Evolutionary conservation across 352 stramenopile genomes (phyloP), one percentile per base, ranked within the genome.

Genomic region (Globisporangium cystogenes): DNA sequence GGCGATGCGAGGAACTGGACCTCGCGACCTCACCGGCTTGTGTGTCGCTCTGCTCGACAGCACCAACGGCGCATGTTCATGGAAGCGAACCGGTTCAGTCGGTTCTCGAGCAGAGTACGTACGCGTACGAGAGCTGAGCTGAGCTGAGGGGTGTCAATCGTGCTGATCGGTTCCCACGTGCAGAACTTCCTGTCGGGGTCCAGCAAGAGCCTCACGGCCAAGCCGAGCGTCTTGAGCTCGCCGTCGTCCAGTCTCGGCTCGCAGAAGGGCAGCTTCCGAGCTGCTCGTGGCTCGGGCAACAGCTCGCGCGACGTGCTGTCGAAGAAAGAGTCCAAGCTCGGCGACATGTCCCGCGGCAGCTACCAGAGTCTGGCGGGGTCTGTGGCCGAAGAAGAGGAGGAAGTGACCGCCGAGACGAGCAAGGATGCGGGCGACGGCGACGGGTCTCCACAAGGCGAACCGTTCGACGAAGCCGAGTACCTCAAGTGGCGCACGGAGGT

Each of bases 61-160:
- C 70, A 85, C 24, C 74, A 85, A 60, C 74, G 74, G 6, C 66
- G 71, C n/a, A 74, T 85, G 43, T 85, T 85, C 59, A 76, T 76
- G 64, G 71, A 82, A 40, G 74, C 74, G 20, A 81, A 85, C 47
- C 67, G 69, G 18, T 82, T 82, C 48, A 64, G 55, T 10, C 67
- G 66, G 11, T 63, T 76, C 33, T 82, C 74, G 0, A 76, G 64
- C 46, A 70, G 62, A 31, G 74, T 82, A 57, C 52, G 68, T 39
- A 12, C 31, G 4, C 31, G 7, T 12, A n/a, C n/a, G n/a, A n/a
- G n/a, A n/a, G 26, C 26, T 29, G 26, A 5, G 26, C n/a, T 29
- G 26, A 29, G 26, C 26, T 6, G 26, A 6, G 2, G 20, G 1
- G 12, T 31, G 24, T 51, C 12, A 41, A n/a, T n/a, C n/a, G n/a